Percentiles rank a stretch among this genome's conserved stretches.
Evolutionary conservation across 495 filamentous ascomycete species (phyloP).

Genomic region (Penicillium bovifimosum): DNA sequence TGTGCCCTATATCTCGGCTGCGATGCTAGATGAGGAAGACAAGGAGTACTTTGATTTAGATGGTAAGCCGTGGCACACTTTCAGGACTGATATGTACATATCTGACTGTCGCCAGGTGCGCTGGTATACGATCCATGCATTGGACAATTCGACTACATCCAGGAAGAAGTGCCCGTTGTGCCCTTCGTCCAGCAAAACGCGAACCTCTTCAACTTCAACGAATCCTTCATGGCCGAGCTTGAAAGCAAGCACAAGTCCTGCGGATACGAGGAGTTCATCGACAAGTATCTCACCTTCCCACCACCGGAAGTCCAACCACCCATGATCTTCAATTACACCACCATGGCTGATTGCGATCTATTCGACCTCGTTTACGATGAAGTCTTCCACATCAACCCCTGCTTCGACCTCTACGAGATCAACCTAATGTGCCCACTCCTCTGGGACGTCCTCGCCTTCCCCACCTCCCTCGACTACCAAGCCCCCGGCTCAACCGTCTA

Average conservation of each 20-base stretch:
- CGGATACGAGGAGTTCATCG: slow-evolving; percentile 50
- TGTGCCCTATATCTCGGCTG: slow-evolving; percentile 50
- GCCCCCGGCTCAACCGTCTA: slow-evolving; percentile 44
- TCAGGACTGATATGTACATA: neutral
- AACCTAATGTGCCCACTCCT: slow-evolving; percentile 38
- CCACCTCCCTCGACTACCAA: slow-evolving; percentile 33
- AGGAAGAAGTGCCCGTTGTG: slow-evolving; percentile 40
- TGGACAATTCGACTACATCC: slow-evolving; percentile 35
- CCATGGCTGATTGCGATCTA: slow-evolving; percentile 44
- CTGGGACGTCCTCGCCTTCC: slow-evolving; percentile 47
- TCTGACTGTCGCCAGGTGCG: slow-evolving; percentile 25
- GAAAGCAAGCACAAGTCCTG: slow-evolving; percentile 46
- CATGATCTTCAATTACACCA: slow-evolving; percentile 30
- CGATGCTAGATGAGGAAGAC: slow-evolving; percentile 46
- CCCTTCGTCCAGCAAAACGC: slow-evolving; percentile 46
- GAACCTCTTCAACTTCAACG: slow-evolving; percentile 54
- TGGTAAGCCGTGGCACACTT: slow-evolving; percentile 19
- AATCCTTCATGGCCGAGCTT: slow-evolving; percentile 45
- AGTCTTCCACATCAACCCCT: slow-evolving; percentile 49
- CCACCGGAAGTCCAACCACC: slow-evolving; percentile 37
- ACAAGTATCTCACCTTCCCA: slow-evolving; percentile 54
- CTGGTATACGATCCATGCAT: slow-evolving; percentile 41
- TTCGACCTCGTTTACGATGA: slow-evolving; percentile 45
- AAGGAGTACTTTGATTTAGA: slow-evolving; percentile 44
- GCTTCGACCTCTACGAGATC: slow-evolving; percentile 57